phyloP scores from a whole-genome alignment of 208 protist genomes.

The Leishmania amazonensis region DNA sequence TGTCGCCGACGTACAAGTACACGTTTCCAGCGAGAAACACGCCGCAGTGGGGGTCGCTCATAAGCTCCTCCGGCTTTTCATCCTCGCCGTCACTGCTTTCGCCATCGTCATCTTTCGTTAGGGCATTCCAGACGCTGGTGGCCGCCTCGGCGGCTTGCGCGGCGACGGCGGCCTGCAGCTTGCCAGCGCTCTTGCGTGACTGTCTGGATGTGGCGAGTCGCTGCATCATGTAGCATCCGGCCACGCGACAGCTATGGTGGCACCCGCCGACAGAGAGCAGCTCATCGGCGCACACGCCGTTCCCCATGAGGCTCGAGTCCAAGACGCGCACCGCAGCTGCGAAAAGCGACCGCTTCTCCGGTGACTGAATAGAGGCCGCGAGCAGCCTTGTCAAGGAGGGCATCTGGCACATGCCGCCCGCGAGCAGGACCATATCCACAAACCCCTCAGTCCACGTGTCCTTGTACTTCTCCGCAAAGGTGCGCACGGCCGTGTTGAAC shows the following conservation, averaged over 20 bases:
- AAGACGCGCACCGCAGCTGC: constrained; percentile 27
- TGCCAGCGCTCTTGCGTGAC: constrained; percentile 23
- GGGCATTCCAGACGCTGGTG: constrained; percentile 23
- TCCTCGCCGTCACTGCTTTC: constrained; percentile 14
- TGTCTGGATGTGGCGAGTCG: constrained; percentile 15
- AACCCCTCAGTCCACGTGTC: constrained; percentile 17
- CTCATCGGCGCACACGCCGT: constrained; percentile 66
- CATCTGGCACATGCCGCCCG: constrained; percentile 84
- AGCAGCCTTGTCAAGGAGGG: constrained; percentile 50
- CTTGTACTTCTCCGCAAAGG: constrained; percentile 43
- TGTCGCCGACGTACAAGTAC: constrained; percentile 49
- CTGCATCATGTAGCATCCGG: constrained; percentile 22
- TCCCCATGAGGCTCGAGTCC: constrained; percentile 42
- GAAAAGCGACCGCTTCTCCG: constrained; percentile 24
- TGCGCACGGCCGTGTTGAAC: constrained; percentile 53
- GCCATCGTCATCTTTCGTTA: constrained; percentile 27
- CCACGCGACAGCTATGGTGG: constrained; percentile 64
- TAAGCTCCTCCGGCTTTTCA: constrained; percentile 5
- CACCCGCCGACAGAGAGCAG: constrained; percentile 69
- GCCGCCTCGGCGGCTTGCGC: constrained; percentile 29
- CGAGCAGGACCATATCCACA: constrained; percentile 64
- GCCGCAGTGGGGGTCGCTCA: constrained; percentile 9
- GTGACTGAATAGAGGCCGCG: constrained; percentile 31
- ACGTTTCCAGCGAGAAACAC: constrained; percentile 41
- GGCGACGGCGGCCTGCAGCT: constrained; percentile 16